These are phyloP conservation scores for Diaporthe amygdali DNA, from an alignment of 2,329 filamentous ascomycete species.

Conservation along the genomic window DNA sequence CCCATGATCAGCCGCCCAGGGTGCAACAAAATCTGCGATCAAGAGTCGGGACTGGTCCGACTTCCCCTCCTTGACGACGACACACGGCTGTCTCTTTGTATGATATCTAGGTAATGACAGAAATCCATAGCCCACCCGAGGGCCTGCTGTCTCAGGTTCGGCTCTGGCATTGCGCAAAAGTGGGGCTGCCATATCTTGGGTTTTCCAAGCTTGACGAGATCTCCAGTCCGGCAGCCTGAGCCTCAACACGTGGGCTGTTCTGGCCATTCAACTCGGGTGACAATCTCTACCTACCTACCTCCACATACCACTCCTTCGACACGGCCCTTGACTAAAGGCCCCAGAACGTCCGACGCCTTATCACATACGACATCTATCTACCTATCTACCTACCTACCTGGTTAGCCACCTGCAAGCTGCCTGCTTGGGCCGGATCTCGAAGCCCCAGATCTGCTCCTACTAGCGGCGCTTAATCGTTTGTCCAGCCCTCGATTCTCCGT, in stretches of 20 bases:
- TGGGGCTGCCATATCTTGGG: conserved; percentile 14
- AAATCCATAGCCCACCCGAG: background rate
- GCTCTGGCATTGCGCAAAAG: conserved; percentile 1
- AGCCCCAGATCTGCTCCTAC: conserved; percentile 10
- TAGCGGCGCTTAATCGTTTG: background rate
- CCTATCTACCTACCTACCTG: background rate
- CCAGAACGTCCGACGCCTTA: background rate
- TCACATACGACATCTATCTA: background rate
- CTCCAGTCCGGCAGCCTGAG: conserved; percentile 18
- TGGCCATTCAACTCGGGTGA: conserved; percentile 10
- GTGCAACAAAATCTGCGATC: background rate
- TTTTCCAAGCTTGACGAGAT: conserved; percentile 11
- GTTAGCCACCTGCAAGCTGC: background rate
- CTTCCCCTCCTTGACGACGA: background rate
- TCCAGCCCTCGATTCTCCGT: background rate
- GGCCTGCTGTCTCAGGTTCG: background rate
- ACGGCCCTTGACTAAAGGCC: background rate
- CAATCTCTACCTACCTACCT: conserved; percentile 1
- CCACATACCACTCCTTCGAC: background rate
- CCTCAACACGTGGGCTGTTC: conserved; percentile 23
- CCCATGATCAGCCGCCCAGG: background rate
- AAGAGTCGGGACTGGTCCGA: background rate
- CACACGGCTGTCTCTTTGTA: background rate
- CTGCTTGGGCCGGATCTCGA: background rate
- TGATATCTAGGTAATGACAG: background rate